Percentiles rank a stretch among this genome's conserved stretches.
Evolutionary conservation across 73 alveolate genomes (phyloP).

Genomic region (Uronychia binucleata): DNA sequence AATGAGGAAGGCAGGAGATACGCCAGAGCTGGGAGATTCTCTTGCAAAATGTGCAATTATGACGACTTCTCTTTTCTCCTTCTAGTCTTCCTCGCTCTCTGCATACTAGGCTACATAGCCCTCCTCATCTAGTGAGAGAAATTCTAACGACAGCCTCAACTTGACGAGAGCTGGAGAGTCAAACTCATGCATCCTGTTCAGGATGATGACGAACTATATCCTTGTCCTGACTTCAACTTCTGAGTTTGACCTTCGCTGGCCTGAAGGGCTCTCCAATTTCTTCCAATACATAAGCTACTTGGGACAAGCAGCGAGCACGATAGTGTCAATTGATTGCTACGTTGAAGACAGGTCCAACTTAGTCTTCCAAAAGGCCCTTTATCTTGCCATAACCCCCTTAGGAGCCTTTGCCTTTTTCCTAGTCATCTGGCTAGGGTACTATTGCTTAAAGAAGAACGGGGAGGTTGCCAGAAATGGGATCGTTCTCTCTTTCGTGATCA

Average conservation of each 20-base stretch:
- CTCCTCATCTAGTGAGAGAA: too few relatives aligned
- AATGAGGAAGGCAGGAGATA: too few relatives aligned
- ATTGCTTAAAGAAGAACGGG: background rate
- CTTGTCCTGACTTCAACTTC: background rate
- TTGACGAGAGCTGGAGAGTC: background rate
- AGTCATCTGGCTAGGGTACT: background rate
- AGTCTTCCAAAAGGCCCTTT: background rate
- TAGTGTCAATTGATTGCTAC: background rate
- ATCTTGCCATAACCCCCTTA: background rate
- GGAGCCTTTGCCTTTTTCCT: background rate
- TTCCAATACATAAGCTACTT: background rate
- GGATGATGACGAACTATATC: background rate
- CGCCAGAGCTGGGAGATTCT: too few relatives aligned
- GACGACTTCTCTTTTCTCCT: too few relatives aligned
- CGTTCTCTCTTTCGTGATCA: background rate
- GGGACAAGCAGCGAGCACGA: background rate
- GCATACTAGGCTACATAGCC: too few relatives aligned
- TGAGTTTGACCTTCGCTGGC: background rate
- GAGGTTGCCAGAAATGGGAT: background rate
- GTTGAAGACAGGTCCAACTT: background rate
- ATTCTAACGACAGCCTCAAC: background rate
- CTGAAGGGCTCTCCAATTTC: background rate
- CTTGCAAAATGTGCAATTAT: too few relatives aligned
- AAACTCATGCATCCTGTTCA: background rate
- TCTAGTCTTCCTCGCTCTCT: too few relatives aligned